Evolutionary conservation across 1,284 basidiomycete genomes (phyloP).

Genomic region (Leccinum fallax): DNA sequence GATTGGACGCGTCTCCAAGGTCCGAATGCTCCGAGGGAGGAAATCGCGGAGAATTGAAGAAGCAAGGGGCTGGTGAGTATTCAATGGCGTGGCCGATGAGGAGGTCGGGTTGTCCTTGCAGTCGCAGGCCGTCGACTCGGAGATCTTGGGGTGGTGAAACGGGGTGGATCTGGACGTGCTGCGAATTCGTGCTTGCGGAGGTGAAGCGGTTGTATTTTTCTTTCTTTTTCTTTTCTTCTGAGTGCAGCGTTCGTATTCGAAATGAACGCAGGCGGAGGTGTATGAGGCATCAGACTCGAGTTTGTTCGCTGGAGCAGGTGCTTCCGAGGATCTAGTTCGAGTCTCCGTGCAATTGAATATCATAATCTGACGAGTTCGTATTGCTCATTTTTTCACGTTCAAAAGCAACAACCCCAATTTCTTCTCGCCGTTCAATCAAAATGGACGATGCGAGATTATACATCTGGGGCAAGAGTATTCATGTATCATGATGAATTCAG

Average conservation of each 20-base stretch:
- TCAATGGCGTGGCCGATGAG: not conserved
- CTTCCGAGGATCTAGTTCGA: constrained; percentile 13
- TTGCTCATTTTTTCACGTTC: not conserved
- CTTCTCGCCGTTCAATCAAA: constrained; percentile 10
- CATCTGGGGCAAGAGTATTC: not conserved
- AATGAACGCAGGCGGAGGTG: too few species aligned
- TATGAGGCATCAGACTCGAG: too few species aligned
- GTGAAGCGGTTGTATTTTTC: constrained; percentile 55
- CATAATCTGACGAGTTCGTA: too few species aligned
- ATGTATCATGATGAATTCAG: constrained; percentile 9
- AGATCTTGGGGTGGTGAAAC: too few species aligned
- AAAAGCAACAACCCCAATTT: constrained; percentile 3
- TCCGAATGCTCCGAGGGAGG: not conserved
- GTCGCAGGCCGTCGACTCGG: too few species aligned
- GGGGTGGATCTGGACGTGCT: too few species aligned
- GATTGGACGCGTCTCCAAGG: not conserved
- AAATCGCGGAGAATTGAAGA: not conserved
- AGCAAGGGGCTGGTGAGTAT: not conserved
- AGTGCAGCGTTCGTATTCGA: constrained; percentile 40
- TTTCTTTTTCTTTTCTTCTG: constrained; percentile 16
- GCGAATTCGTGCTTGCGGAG: constrained; percentile 44
- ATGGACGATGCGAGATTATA: constrained; percentile 12
- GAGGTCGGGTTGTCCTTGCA: too few species aligned
- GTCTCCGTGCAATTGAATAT: too few species aligned
- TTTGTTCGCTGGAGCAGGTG: constrained; percentile 38